Base-by-base conservation (phyloP, 768 basidiomycete species). In the Termitomyces heimii region DNA sequence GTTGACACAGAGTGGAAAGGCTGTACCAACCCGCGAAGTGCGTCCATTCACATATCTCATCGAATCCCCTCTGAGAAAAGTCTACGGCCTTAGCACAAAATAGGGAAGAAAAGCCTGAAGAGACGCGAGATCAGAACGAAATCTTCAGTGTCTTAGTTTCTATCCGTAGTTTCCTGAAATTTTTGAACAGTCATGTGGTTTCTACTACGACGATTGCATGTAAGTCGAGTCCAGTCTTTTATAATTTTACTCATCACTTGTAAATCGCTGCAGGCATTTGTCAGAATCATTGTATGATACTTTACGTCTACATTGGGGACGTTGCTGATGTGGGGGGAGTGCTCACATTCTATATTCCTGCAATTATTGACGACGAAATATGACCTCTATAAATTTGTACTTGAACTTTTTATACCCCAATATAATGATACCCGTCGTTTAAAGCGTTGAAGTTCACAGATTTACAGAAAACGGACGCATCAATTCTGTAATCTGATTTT, bases 231-330 rank as follows among this genome's bases (percentile, higher is more conserved):
- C 34, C 10, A 22, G 52, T 48, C 42, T 39, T 14, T n/a, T 7
- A 3, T 18, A 12, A 0, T 7, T 13, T 6, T 26, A 10, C 14
- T 29, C n/a, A 29, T 24, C 6, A 42, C 35, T 51, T 12, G 50
- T n/a, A 3, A n/a, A 46, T 28, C 37, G 53, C 16, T 32, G 0
- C 65, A 94, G 92, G 88, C 65, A 79, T 94, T 50, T 94, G 92
- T 66, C 83, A 86, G 62, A 79, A 84, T 57, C 88, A 93, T 60
- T 94, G 91, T 66, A 77, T 90, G 57, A 94, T 94, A 62, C 78
- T 94, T 51, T 94, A 94, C 61, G 91, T 94, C 54, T 94, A 94
- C 66, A 87, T 94, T 44, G 92, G 92, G 10, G 86, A 91, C 32
- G 78, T 86, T 12, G 81, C 82, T 5, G 85, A 90, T 55, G 83